Evolutionary conservation across 208 protist genomes (phyloP).

Genomic region (Crithidia sp.): DNA sequence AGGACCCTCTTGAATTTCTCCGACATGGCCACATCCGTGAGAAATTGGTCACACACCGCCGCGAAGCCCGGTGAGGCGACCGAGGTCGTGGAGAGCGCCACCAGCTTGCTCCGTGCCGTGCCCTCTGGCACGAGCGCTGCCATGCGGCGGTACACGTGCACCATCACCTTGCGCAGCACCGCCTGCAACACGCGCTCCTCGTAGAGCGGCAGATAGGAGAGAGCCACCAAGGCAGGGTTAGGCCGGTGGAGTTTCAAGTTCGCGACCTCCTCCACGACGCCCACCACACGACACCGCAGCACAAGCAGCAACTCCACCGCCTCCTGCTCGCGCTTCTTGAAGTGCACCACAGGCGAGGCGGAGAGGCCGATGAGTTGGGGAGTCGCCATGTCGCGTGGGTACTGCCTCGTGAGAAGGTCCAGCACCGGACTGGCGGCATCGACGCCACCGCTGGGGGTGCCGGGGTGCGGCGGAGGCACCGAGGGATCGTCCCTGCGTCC

Average conservation of each 20-base stretch:
- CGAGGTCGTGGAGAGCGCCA: neutral
- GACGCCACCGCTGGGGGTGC: no score
- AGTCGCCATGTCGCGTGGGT: slow-evolving; percentile 5
- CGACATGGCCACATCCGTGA: neutral
- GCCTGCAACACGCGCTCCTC: slow-evolving; percentile 18
- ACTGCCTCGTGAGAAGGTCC: slow-evolving; percentile 6
- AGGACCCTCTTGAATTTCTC: neutral
- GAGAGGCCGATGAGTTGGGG: slow-evolving; percentile 64
- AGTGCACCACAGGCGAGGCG: slow-evolving; percentile 41
- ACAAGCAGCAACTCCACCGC: slow-evolving; percentile 20
- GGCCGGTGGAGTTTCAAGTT: slow-evolving; percentile 2
- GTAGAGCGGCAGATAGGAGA: slow-evolving; percentile 17
- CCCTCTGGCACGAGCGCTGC: slow-evolving; percentile 3
- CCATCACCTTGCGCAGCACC: neutral
- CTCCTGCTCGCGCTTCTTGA: slow-evolving; percentile 11
- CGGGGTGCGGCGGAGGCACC: no score
- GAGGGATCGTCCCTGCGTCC: no score
- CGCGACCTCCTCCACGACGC: slow-evolving; percentile 14
- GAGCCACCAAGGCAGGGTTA: slow-evolving; percentile 5
- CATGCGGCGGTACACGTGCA: slow-evolving; percentile 6
- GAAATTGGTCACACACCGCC: neutral
- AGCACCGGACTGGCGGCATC: slow-evolving; percentile 10
- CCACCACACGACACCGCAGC: slow-evolving; percentile 10
- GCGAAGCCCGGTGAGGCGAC: neutral
- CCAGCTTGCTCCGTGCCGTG: neutral